A percentile compares a stretch with the other conserved stretches of the same genome.
phyloP scores from a whole-genome alignment of 192 early-diverging fungal genomes.

The Coemansia sp. region DNA sequence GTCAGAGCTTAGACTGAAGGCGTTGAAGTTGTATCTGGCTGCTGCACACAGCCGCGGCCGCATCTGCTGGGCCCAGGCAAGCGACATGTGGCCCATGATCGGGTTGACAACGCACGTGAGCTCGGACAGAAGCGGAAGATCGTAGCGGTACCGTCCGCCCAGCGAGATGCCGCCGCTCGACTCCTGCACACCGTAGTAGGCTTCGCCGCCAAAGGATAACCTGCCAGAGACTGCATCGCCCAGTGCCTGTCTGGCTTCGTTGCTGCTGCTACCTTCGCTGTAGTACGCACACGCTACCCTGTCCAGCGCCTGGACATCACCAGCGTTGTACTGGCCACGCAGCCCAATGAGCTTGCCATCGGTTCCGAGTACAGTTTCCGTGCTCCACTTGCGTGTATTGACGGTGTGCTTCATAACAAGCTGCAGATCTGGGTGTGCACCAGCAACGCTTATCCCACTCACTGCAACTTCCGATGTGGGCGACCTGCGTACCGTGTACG shows the following conservation, averaged over 20 bases:
- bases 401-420: conserved; percentile 58
- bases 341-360: conserved; percentile 79
- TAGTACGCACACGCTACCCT: conserved; percentile 23
- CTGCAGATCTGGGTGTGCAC: conserved; percentile 36
- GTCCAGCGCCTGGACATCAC: conserved; percentile 36
- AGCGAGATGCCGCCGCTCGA: conserved; percentile 82
- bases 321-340: conserved; percentile 78
- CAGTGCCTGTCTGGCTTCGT: conserved; percentile 15
- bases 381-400: conserved; percentile 74
- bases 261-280: conserved; percentile 15
- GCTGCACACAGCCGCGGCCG: conserved; percentile 68
- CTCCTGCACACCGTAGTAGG: conserved; percentile 76
- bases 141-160: conserved; percentile 70
- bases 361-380: conserved; percentile 72
- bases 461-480: conserved; percentile 35
- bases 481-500: conserved; percentile 31
- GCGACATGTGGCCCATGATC: conserved; percentile 89
- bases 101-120: conserved; percentile 83
- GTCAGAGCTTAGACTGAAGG: conserved; percentile 90
- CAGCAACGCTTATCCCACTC: conserved; percentile 48
- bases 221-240: conserved; percentile 22
- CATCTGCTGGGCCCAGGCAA: conserved; percentile 81
- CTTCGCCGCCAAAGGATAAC: conserved; percentile 62
- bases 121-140: conserved; percentile 42
- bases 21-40: conserved; percentile 87